phyloP scores from a whole-genome alignment of 2,329 filamentous ascomycete genomes.

The Chlorencoelia australis region DNA sequence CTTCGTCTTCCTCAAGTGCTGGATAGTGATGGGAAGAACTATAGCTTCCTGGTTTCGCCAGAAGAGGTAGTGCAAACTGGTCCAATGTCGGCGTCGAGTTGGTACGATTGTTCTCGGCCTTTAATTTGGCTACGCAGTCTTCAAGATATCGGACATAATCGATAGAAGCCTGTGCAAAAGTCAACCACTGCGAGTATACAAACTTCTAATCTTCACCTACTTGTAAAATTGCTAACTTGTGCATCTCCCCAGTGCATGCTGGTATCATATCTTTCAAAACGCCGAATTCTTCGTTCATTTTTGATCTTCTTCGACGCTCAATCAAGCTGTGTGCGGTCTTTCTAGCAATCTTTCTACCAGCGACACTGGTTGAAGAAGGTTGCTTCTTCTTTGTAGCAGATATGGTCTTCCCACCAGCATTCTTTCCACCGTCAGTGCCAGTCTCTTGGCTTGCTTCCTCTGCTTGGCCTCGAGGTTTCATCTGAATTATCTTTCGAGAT shows the following conservation, averaged over 20 bases:
- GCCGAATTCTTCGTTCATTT: constrained; percentile 98
- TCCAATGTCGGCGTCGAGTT: constrained; percentile 14
- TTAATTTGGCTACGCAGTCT: constrained; percentile 73
- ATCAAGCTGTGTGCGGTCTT: constrained; percentile 97
- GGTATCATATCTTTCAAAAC: constrained; percentile 93
- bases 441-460: constrained; percentile 20
- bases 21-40: constrained; percentile 32
- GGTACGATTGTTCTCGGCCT: constrained; percentile 37
- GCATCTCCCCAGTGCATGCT: constrained; percentile 94
- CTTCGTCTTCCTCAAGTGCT: constrained; percentile 35
- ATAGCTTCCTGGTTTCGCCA: constrained; percentile 15
- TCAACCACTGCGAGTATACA: constrained; percentile 3
- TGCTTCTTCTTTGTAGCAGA: constrained; percentile 60
- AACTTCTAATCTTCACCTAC: constrained; percentile 39
- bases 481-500: constrained; percentile 94
- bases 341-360: constrained; percentile 86
- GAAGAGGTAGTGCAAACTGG: constrained; percentile 16
- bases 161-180: constrained; percentile 66
- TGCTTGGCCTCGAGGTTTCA: constrained; percentile 60
- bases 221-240: constrained; percentile 91
- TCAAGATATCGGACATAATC: constrained; percentile 94
- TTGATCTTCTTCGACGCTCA: constrained; percentile 77
- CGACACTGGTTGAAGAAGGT: constrained; percentile 64
- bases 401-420: constrained; percentile 12
- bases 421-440: constrained; percentile 11